Evolutionary conservation across 2,329 filamentous ascomycete genomes (phyloP).

Genomic region (Colletotrichum sansevieriae): DNA sequence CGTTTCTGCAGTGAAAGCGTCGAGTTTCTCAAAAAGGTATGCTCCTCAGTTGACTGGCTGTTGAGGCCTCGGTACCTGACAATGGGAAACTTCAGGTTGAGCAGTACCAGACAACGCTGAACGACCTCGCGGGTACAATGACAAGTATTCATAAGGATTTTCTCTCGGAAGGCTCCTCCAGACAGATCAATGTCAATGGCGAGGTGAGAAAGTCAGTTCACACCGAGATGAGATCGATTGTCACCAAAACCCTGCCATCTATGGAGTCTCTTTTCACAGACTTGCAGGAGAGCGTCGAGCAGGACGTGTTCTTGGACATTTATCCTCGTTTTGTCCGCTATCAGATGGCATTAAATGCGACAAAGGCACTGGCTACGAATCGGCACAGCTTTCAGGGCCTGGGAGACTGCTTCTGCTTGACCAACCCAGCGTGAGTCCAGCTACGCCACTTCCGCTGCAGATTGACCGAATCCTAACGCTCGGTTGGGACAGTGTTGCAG

Average conservation of each 20-base stretch:
- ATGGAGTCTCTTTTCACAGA: conserved; percentile 60
- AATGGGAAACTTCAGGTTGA: conserved; percentile 49
- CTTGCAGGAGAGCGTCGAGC: conserved; percentile 59
- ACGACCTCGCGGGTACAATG: conserved; percentile 54
- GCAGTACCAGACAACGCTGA: conserved; percentile 57
- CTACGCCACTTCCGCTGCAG: too few relatives aligned
- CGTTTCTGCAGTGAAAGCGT: conserved; percentile 63
- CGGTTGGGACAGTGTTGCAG: conserved; percentile 45
- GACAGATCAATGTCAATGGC: conserved; percentile 58
- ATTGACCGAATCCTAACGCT: too few relatives aligned
- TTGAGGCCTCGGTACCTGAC: background rate
- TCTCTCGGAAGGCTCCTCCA: conserved; percentile 47
- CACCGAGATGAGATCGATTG: conserved; percentile 61
- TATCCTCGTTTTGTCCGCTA: conserved; percentile 67
- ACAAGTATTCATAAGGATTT: conserved; percentile 51
- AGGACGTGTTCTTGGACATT: conserved; percentile 58
- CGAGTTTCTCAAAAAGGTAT: conserved; percentile 65
- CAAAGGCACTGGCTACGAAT: conserved; percentile 56
- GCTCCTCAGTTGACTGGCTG: background rate
- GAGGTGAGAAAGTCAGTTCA: conserved; percentile 57
- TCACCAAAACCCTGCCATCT: conserved; percentile 58
- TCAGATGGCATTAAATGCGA: conserved; percentile 62
- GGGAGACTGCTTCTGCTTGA: conserved; percentile 70
- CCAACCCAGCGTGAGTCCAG: conserved; percentile 55
- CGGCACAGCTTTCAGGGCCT: conserved; percentile 63